These are phyloP conservation scores for Trichoderma cornu-damae DNA, from an alignment of 2,329 filamentous ascomycete genomes.

Conservation along the genomic window DNA sequence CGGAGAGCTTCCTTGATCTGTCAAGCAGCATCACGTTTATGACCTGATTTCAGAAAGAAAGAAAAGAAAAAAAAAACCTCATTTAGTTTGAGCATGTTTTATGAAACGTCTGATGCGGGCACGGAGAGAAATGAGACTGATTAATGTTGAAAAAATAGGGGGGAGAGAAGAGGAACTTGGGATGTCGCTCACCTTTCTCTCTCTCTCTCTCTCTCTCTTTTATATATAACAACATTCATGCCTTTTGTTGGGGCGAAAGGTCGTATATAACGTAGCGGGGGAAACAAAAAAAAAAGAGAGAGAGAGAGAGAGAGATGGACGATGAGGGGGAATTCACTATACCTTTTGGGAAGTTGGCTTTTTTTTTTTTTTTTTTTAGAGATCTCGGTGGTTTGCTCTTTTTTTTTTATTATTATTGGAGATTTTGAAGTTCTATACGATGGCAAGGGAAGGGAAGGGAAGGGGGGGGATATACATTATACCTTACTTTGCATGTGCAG, in stretches of 20 bases:
- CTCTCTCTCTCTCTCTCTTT: background rate
- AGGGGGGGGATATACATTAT: background rate
- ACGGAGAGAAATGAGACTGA: constrained; percentile 1
- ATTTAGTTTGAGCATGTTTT: constrained; percentile 2
- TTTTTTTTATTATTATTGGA: background rate
- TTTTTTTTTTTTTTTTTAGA: background rate
- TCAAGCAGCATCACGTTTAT: constrained; percentile 6
- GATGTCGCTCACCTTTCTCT: background rate
- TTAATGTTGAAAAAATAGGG: constrained; percentile 2
- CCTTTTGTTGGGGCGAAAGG: too few relatives aligned
- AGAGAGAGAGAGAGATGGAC: too few relatives aligned
- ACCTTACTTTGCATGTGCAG: constrained; percentile 9
- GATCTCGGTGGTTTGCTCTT: constrained; percentile 1
- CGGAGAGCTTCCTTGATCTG: background rate
- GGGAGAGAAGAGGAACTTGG: background rate
- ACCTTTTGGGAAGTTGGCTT: constrained; percentile 10
- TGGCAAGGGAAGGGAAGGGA: background rate
- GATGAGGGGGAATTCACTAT: background rate
- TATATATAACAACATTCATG: too few relatives aligned
- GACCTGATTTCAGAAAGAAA: background rate
- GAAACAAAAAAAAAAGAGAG: background rate
- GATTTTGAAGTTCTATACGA: constrained; percentile 9
- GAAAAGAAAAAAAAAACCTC: constrained; percentile 23
- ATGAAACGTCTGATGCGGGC: constrained; percentile 9
- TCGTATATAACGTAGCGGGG: constrained; percentile 11